Base-by-base conservation (phyloP, 345 rosid species). In the Zanthoxylum bungeanum region DNA sequence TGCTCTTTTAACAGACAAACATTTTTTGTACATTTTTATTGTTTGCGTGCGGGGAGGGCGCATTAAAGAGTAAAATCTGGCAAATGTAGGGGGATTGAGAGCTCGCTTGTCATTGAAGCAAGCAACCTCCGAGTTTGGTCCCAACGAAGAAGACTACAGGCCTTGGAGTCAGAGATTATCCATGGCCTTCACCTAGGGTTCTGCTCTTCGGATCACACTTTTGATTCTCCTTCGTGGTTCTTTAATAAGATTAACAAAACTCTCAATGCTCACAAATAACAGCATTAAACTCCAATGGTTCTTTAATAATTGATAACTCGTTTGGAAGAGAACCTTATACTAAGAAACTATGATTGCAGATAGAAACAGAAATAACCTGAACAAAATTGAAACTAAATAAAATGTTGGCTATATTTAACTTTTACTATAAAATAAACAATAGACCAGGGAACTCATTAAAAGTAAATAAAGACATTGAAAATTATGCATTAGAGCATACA, bases 181-280 rank as follows among this genome's bases (percentile, higher is more conserved):
- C 14, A 91, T 93, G 97, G 93, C 91, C 67, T 79, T 86, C 31
- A 72, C 91, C 34, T 85, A 90, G 97, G 84, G 82, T 71, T 87
- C 96, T 72, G 96, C 86, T 76, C 80, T 91, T 56, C 79, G 96
- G 77, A 73, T 93, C 77, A 71, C 85, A 22, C 83, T 96, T 74
- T 87, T 96, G 63, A 68, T 89, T 33, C 65, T 85, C 36, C 97
- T 96, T 73, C 9, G 87, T 9, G 89, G n/a, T n/a, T n/a, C n/a
- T n/a, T n/a, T n/a, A n/a, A n/a, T n/a, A n/a, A n/a, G n/a, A n/a
- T n/a, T n/a, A n/a, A n/a, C n/a, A n/a, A n/a, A n/a, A n/a, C n/a
- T n/a, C n/a, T n/a, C n/a, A n/a, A n/a, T n/a, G n/a, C n/a, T n/a
- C n/a, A n/a, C n/a, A n/a, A n/a, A n/a, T n/a, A n/a, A n/a, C n/a